Percentiles rank a stretch among this genome's conserved stretches.
phyloP scores from a whole-genome alignment of 371 early-diverging fungal species.

The Mucor irregularis region DNA sequence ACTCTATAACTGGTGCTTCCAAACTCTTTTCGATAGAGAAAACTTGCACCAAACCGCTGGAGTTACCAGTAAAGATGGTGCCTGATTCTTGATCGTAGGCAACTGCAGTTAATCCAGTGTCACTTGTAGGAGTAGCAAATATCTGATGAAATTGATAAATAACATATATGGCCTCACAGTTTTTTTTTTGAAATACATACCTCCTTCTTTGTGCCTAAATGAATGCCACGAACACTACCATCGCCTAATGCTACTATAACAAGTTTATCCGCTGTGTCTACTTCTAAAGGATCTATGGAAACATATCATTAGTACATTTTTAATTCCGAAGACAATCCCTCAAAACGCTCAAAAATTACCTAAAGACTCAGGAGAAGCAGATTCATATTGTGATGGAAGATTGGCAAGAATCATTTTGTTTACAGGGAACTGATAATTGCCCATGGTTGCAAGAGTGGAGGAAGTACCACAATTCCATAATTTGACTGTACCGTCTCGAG shows the following conservation, averaged over 20 bases:
- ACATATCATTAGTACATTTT: not conserved
- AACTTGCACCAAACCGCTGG: constrained; percentile 21
- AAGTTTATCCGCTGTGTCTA: constrained; percentile 52
- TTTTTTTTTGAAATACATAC: too few relatives aligned
- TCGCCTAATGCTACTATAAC: constrained; percentile 48
- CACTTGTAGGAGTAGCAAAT: constrained; percentile 17
- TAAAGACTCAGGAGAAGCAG: constrained; percentile 15
- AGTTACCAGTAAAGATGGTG: constrained; percentile 27
- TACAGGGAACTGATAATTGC: constrained; percentile 27
- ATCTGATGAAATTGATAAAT: too few relatives aligned
- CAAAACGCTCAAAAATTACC: too few relatives aligned
- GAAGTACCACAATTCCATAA: constrained; percentile 60
- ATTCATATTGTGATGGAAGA: constrained; percentile 24
- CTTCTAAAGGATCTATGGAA: constrained; percentile 48
- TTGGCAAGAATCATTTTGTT: constrained; percentile 35
- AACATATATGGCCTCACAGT: too few relatives aligned
- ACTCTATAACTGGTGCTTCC: constrained; percentile 17
- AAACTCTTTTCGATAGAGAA: constrained; percentile 14
- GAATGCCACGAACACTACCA: constrained; percentile 50
- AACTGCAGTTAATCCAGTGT: constrained; percentile 19
- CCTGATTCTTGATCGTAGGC: constrained; percentile 24
- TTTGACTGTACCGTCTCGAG: constrained; percentile 55
- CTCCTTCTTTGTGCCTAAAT: constrained; percentile 57
- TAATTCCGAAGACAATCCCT: too few relatives aligned
- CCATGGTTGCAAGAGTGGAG: constrained; percentile 42